Percentiles rank a stretch among this genome's conserved stretches.
Conservation (phyloP, 768 basidiomycete genomes). For the Leccinum variicolor region DNA sequence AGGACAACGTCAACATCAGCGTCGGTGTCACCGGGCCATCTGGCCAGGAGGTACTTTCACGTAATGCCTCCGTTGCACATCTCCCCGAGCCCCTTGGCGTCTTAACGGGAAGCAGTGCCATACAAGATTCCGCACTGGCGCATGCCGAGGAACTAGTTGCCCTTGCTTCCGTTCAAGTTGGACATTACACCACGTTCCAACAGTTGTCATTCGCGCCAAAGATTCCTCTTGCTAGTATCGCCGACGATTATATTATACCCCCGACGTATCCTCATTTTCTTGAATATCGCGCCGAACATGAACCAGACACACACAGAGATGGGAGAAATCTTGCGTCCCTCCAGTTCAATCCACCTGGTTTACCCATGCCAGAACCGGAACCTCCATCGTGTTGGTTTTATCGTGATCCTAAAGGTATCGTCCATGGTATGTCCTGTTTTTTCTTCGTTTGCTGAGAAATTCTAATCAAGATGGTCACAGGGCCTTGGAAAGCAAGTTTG, state of each 20-base stretch:
- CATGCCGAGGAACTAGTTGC: conserved; percentile 66
- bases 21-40: conserved; percentile 58
- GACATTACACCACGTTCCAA: conserved; percentile 90
- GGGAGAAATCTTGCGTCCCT: conserved; percentile 51
- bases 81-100: conserved; percentile 23
- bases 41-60: conserved; percentile 32
- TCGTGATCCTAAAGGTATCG: conserved; percentile 73
- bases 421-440: conserved; percentile 60
- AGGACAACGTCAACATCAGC: conserved; percentile 58
- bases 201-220: conserved; percentile 82
- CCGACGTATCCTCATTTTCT: conserved; percentile 83
- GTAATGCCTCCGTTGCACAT: conserved; percentile 25
- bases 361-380: conserved; percentile 65
- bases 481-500: conserved; percentile 82
- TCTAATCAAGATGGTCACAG: conserved; percentile 35
- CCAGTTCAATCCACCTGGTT: conserved; percentile 76
- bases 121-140: conserved; percentile 35
- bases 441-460: not conserved
- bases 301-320: conserved; percentile 49
- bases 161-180: conserved; percentile 66
- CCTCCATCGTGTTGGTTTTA: conserved; percentile 81
- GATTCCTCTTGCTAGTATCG: conserved; percentile 84
- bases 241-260: conserved; percentile 89
- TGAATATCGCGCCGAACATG: conserved; percentile 61
- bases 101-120: conserved; percentile 28